Evolutionary conservation across 1,284 basidiomycete genomes (phyloP).

Genomic region (Puccinia horiana): DNA sequence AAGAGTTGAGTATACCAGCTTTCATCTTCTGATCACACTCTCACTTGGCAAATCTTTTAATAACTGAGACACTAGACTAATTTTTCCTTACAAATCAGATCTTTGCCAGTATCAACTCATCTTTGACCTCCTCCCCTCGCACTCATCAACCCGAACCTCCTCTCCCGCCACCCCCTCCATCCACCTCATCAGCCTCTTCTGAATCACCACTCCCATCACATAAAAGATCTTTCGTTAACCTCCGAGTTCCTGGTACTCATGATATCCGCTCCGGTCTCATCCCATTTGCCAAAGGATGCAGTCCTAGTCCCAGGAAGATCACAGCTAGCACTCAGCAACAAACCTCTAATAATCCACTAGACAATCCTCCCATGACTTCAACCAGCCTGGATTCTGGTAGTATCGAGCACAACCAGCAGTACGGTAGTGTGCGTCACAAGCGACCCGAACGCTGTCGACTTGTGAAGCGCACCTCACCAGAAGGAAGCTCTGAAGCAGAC

Average conservation of each 20-base stretch:
- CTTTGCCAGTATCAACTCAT: conserved; percentile 39
- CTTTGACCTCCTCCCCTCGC: conserved; percentile 11
- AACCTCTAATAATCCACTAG: neutral
- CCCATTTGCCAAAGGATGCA: conserved; percentile 37
- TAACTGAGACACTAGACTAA: neutral
- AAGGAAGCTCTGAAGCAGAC: neutral
- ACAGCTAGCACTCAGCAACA: neutral
- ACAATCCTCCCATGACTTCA: neutral
- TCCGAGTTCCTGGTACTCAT: neutral
- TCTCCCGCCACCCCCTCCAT: conserved; percentile 24
- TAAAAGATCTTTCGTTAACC: neutral
- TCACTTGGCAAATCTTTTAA: neutral
- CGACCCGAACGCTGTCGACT: conserved; percentile 28
- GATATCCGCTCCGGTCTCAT: conserved; percentile 31
- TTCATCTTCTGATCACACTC: neutral
- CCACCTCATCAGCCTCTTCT: conserved; percentile 28
- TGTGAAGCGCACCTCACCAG: neutral
- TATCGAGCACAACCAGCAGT: conserved; percentile 1
- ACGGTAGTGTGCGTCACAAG: conserved; percentile 40
- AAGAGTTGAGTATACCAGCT: conserved; percentile 25
- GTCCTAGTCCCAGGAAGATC: conserved; percentile 40
- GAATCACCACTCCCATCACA: neutral
- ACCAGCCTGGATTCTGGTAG: neutral
- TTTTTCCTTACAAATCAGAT: neutral
- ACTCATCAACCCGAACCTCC: neutral